Evolutionary conservation across 2,329 filamentous ascomycete species (phyloP), one percentile per base, ranked within the genome.

Genomic region (Sclerotinia nivalis): DNA sequence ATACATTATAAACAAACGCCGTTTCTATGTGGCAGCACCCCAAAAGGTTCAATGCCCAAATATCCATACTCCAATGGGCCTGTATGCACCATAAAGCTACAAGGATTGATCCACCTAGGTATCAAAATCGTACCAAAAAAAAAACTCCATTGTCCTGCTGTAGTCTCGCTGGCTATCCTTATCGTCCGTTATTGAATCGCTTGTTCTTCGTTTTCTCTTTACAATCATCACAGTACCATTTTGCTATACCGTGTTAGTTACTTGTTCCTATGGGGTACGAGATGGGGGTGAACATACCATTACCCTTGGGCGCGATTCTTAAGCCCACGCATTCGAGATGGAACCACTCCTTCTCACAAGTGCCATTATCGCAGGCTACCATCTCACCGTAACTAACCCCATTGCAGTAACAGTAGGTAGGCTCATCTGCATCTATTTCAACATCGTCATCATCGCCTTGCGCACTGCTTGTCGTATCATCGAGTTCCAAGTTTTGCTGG

Each of bases 381-480:
- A 94, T 94, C 80, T 93, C 91, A 28, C 92, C 91, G 77, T 93
- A 94, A 76, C 91, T 93, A 68, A 93, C 89, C 61, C 89, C 87
- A 75, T 93, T 91, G 79, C 92, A 93, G 80, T 92, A 92, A 79
- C 92, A 93, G 79, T 94, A 94, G 20, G 88, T 84, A 50, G 89
- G 90, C 78, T 94, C 91, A 73, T 91, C 88, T 5, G 86, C 87
- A 71, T 91, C 89, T 50, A 85, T 83, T 49, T 91, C 88, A 10
- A 88, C 88, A 18, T 88, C 89, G 1, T 83, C 83, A 34, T 83
- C 84, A 18, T 84, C 82, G 45, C 80, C 81, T 54, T 81, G 81
- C 69, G 80, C 79, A 72, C 81, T 83, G 68, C 80, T 82, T 52
- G 79, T 81, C 2, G 79, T 78, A 70, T 83, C 82, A 68, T 84